These are phyloP conservation scores for Stentor coeruleus DNA, from an alignment of 73 alveolate genomes.

Conservation along the genomic window DNA sequence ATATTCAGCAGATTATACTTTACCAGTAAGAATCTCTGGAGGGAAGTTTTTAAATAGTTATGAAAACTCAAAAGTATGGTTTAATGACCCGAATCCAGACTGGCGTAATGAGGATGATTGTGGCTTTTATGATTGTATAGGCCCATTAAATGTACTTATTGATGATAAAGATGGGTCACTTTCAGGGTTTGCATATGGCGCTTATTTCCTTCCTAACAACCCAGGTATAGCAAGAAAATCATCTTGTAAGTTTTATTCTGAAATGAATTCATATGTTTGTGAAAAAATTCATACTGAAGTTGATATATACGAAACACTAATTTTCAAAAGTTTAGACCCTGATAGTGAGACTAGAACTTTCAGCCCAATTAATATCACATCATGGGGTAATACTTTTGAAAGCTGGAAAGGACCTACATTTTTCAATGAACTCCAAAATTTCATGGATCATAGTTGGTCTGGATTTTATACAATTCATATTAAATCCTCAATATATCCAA, in stretches of 20 bases:
- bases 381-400: background rate
- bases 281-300: background rate
- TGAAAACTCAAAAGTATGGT: slow-evolving; percentile 24
- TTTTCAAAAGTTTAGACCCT: slow-evolving; percentile 30
- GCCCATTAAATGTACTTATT: slow-evolving; percentile 12
- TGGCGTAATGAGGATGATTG: slow-evolving; percentile 39
- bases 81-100: slow-evolving; percentile 15
- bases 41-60: slow-evolving; percentile 18
- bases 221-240: slow-evolving; percentile 30
- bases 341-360: slow-evolving; percentile 31
- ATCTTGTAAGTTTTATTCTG: slow-evolving; percentile 26
- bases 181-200: slow-evolving; percentile 29
- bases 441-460: slow-evolving; percentile 41
- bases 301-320: background rate
- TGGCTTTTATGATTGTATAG: slow-evolving; percentile 44
- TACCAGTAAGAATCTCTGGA: background rate
- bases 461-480: slow-evolving; percentile 37
- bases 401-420: slow-evolving; percentile 9
- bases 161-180: slow-evolving; percentile 52
- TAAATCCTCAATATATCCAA: slow-evolving; percentile 28
- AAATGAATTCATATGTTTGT: background rate
- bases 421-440: slow-evolving; percentile 26
- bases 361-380: slow-evolving; percentile 24
- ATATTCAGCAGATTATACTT: background rate
- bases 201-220: slow-evolving; percentile 32